Base-by-base conservation (phyloP, 2,329 filamentous ascomycete species). In the Ophiostoma sp. region DNA sequence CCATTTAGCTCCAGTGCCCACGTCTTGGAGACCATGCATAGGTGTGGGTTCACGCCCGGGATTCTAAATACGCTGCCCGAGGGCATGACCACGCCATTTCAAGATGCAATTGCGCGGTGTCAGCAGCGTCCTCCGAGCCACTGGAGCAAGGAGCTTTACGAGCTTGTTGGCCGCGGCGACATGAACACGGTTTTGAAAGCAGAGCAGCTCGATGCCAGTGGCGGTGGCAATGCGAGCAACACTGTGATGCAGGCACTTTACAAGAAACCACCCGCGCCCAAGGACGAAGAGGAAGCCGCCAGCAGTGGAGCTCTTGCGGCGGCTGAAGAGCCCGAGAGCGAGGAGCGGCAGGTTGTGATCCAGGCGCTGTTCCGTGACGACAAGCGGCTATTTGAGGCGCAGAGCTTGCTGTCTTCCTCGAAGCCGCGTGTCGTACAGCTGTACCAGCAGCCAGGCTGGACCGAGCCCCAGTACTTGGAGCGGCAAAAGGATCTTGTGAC, bases 401-500 rank as follows among this genome's bases (percentile, higher is more conserved):
- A 90, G 69, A 88, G 86, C 69, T 83, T 99, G 70, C 83, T 99
- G n/a, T 94, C 95, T 70, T 95, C 95, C 36, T 88, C 90, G 68
- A 92, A 90, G 76, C 85, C 92, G 17, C 89, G 94, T 60, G 82
- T 92, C 13, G 88, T 94, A n/a, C 90, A 91, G 68, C 90, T 94
- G 72, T 84, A 89, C 54, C 87, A 89, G 1, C 85, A 93, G 73
- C 87, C 90, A 0, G 87, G 88, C 57, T 95, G 92, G 90, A 87
- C 89, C 31, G 95, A 99, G 77, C 89, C 92, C 20, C 90, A 95
- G 72, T 88, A 96, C 70, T 83, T 99, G 11, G 95, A 99, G 77
- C 92, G 91, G 71, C 95, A 99, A 78, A 97, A 97, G 78, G 90
- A 92, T 72, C 84, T 97, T 41, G 94, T 95, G 71, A 91, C 95